Base-by-base conservation (phyloP, 805 yeast genomes). In the Cyberlindnera mississippiensis region DNA sequence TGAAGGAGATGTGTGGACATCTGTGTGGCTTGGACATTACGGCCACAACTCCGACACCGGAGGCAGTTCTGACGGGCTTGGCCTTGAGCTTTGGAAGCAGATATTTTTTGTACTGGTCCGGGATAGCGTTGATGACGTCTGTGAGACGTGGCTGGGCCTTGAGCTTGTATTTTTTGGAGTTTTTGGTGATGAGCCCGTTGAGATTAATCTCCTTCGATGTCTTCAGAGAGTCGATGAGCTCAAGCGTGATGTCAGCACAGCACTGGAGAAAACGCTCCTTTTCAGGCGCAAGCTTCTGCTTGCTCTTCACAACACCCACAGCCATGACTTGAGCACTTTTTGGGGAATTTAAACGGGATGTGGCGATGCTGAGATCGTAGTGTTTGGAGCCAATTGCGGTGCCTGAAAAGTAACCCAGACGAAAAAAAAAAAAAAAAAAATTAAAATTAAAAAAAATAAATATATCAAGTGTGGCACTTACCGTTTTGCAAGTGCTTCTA, bases 1-100 rank as follows among this genome's bases (percentile, higher is more conserved):
- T 93, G 63, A 93, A 93, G 16, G 99, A 98, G 56, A 93, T 93
- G 64, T 93, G 99, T 20, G 99, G 99, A 66, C 99, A 93, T 68
- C 99, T 76, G 64, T 93, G 99, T 3, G 99, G 99, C 64, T 93
- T 93, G 69, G 97, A 90, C 98, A 93, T 93, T 26, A 93, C 98
- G 0, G 99, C 99, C 34, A 93, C 98, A 16, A 93, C 99, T 9
- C 99, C 99, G 45, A 93, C 95, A 55, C 99, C 99, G 10, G 96
- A 85, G 0, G 99, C 99, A 0, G 99, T 93, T 64, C 99, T 76
- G 34, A 93, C 98, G 0, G 99, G 99, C 63, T 93, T 93, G n/a
- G 99, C 99, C 66, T 93, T 87, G 35, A 93, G 72, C 65, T 90
- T 90, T 2, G 98, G 99, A 30, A 93, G 71, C 41, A 93, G 67